Percentiles rank a stretch among this genome's conserved stretches.
Conservation (phyloP, 768 basidiomycete genomes). For the Gloeostereum incarnatum region DNA sequence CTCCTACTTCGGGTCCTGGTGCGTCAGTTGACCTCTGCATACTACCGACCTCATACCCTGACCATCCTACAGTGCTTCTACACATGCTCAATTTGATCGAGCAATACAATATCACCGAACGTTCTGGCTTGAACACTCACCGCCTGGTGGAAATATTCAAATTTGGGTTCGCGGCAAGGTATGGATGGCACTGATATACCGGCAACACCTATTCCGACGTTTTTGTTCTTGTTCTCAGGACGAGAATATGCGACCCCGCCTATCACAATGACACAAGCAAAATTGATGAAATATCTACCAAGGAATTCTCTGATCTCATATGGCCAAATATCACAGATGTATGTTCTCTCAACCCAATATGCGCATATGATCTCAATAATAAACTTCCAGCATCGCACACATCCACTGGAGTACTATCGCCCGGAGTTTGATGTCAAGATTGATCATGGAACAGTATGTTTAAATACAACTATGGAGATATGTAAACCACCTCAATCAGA, state of each 20-base stretch:
- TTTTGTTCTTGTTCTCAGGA: slow-evolving; percentile 31
- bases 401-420: slow-evolving; percentile 74
- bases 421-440: slow-evolving; percentile 67
- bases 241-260: slow-evolving; percentile 72
- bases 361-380: no score
- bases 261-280: slow-evolving; percentile 47
- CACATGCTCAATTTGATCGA: slow-evolving; percentile 91
- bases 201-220: not conserved
- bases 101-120: slow-evolving; percentile 46
- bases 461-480: not conserved
- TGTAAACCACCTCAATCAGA: not conserved
- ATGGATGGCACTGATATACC: slow-evolving; percentile 2
- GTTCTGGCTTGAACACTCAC: slow-evolving; percentile 63
- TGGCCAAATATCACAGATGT: slow-evolving; percentile 78
- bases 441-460: slow-evolving; percentile 82
- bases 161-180: slow-evolving; percentile 50
- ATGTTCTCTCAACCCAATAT: slow-evolving; percentile 14
- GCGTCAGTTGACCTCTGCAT: slow-evolving; percentile 9
- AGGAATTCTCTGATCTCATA: slow-evolving; percentile 54
- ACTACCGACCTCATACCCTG: slow-evolving; percentile 2
- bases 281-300: slow-evolving; percentile 60
- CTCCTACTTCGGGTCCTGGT: slow-evolving; percentile 80
- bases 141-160: slow-evolving; percentile 81
- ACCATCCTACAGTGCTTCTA: slow-evolving; percentile 45
- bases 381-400: slow-evolving; percentile 59